Evolutionary conservation across 1,284 basidiomycete genomes (phyloP).

Genomic region (Erythrobasidium hasegawianum): DNA sequence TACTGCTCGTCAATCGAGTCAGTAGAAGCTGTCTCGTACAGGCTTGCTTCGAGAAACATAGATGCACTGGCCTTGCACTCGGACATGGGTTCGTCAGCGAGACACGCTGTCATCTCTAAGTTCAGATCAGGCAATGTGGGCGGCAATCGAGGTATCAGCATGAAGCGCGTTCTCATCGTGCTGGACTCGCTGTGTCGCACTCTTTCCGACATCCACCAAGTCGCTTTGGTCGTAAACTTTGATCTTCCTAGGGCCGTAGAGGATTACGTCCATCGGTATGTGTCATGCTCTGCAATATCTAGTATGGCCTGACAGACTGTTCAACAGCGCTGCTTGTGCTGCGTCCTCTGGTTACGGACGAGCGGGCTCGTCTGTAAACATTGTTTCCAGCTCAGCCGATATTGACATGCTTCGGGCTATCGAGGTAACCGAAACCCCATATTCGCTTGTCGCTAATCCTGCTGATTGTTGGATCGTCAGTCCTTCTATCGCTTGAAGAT

Average conservation of each 20-base stretch:
- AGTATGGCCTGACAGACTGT: neutral
- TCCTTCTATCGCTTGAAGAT: conserved; percentile 33
- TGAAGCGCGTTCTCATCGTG: conserved; percentile 44
- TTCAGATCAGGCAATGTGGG: conserved; percentile 38
- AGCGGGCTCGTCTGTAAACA: conserved; percentile 41
- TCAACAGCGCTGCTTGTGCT: conserved; percentile 38
- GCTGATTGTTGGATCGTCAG: neutral
- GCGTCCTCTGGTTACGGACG: conserved; percentile 36
- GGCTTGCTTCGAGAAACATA: conserved; percentile 48
- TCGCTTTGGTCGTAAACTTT: conserved; percentile 45
- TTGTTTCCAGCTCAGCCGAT: conserved; percentile 40
- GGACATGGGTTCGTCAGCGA: conserved; percentile 40
- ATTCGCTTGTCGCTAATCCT: neutral
- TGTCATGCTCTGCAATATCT: neutral
- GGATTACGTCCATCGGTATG: conserved; percentile 43
- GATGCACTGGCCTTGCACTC: conserved; percentile 47
- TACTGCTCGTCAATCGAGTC: conserved; percentile 42
- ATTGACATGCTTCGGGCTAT: conserved; percentile 42
- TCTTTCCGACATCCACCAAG: conserved; percentile 41
- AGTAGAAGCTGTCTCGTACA: conserved; percentile 50
- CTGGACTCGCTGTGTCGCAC: conserved; percentile 41
- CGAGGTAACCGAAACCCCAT: conserved; percentile 27
- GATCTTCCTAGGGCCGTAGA: conserved; percentile 44
- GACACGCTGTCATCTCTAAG: conserved; percentile 39
- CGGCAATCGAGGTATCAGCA: conserved; percentile 26